Evolutionary conservation across 306 rosid genomes (phyloP), one percentile per base, ranked within the genome.

Genomic region (Vigna hirtella): DNA sequence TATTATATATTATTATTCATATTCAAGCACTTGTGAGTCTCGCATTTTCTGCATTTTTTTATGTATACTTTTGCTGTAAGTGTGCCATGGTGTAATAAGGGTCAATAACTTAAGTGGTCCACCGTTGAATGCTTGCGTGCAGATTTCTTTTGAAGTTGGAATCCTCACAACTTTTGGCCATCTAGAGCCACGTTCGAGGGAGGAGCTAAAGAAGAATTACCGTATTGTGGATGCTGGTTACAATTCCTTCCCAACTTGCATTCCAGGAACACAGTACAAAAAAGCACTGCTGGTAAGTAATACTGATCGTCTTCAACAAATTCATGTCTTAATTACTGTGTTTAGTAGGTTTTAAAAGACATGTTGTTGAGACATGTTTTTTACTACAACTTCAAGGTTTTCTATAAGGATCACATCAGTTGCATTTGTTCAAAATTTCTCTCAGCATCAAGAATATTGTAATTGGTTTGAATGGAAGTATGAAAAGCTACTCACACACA

Each of bases 91-190:
- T 75, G 32, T 40, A 30, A 9, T 40, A 66, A 74, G 53, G 66
- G 50, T 79, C 66, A 47, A 65, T 81, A 11, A 75, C 24, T 42
- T 34, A 81, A 58, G 78, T 58, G 78, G 79, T 72, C 56, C 52
- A 55, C 7, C 6, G 15, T 24, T 20, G 57, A 76, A 70, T 83
- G 70, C 49, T 74, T 72, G 80, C 72, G 83, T 86, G 84, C 87
- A 91, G 96, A 83, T 82, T 57, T 92, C 98, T 65, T 95, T 95
- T 48, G 92, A 92, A 73, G 98, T 95, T 34, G 98, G 98, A 1
- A 85, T 86, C 65, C 86, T 90, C 20, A 80, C 89, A 56, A 84
- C 68, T 51, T 92, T 92, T 62, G 98, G 97, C 2, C 76, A 86
- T 24, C 72, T 92, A 86, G 92, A 92, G 70, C 73, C 82, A 0